Percentiles rank a stretch among this genome's conserved stretches.
phyloP scores from a whole-genome alignment of 257 asterid species.

The Anisodus acutangulus region DNA sequence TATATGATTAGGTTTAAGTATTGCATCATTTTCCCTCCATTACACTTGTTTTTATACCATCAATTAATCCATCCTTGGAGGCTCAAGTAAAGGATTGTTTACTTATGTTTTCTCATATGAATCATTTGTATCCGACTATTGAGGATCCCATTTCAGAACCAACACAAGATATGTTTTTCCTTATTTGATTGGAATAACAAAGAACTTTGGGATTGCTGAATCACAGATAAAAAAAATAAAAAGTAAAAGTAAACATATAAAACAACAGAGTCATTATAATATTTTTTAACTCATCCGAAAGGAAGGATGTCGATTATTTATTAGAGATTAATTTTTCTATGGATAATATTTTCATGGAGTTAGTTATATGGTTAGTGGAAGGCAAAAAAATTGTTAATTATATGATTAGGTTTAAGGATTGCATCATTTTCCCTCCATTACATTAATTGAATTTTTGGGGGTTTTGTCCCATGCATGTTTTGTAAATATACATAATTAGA shows the following conservation, averaged over 20 bases:
- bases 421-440: constrained; percentile 7
- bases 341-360: constrained; percentile 15
- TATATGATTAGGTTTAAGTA: constrained; percentile 30
- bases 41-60: constrained; percentile 5
- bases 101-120: too few relatives aligned
- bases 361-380: constrained; percentile 27
- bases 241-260: too few relatives aligned
- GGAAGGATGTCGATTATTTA: not conserved
- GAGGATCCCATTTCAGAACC: too few relatives aligned
- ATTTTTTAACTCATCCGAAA: too few relatives aligned
- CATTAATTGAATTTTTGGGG: not conserved
- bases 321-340: not conserved
- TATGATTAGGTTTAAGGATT: constrained; percentile 29
- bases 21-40: constrained; percentile 9
- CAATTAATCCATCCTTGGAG: not conserved
- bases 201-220: too few relatives aligned
- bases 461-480: constrained; percentile 21
- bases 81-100: too few relatives aligned
- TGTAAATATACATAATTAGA: constrained; percentile 17
- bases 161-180: too few relatives aligned
- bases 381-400: constrained; percentile 6
- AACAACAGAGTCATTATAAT: too few relatives aligned
- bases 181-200: too few relatives aligned
- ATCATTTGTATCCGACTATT: too few relatives aligned
- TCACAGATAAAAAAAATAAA: too few relatives aligned